Evolutionary conservation across 176 grass and related monocot species (phyloP).

Genomic region (Oryza meyeriana): DNA sequence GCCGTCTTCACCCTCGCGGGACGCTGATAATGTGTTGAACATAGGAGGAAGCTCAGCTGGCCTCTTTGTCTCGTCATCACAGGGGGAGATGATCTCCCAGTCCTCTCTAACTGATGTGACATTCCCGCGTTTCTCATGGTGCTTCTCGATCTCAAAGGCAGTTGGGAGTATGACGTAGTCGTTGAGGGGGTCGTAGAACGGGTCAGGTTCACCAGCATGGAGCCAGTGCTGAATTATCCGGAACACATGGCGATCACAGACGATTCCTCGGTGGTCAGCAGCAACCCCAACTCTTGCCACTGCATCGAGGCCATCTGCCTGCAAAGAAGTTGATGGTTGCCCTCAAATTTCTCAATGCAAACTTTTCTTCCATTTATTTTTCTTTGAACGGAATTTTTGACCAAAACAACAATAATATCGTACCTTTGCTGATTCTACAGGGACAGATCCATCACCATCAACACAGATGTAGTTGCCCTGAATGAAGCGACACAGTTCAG

Average conservation of each 20-base stretch:
- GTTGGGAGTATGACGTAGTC: conserved; percentile 84
- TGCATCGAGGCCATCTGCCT: conserved; percentile 74
- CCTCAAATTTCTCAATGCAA: neutral
- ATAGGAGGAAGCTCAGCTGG: conserved; percentile 54
- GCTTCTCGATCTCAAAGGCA: conserved; percentile 49
- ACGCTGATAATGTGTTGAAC: conserved; percentile 35
- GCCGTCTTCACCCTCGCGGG: conserved; percentile 37
- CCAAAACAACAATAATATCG: neutral
- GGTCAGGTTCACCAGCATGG: conserved; percentile 64
- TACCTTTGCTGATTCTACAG: conserved; percentile 87
- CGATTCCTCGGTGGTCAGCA: conserved; percentile 85
- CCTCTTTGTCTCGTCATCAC: neutral
- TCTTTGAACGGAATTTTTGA: neutral
- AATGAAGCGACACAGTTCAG: conserved; percentile 14
- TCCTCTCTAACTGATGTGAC: conserved; percentile 59
- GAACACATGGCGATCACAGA: conserved; percentile 61
- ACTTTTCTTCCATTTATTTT: neutral
- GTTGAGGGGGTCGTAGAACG: conserved; percentile 79
- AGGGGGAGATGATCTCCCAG: conserved; percentile 75
- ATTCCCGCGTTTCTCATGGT: conserved; percentile 34
- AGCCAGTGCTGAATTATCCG: conserved; percentile 82
- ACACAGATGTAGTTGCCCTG: conserved; percentile 73
- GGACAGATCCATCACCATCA: conserved; percentile 94
- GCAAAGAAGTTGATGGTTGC: neutral
- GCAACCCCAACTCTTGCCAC: conserved; percentile 69